Percentiles rank a stretch among this genome's conserved stretches.
These are phyloP conservation scores for Cryptococcus depauperatus DNA, from an alignment of 1,284 basidiomycete genomes.

Conservation along the genomic window DNA sequence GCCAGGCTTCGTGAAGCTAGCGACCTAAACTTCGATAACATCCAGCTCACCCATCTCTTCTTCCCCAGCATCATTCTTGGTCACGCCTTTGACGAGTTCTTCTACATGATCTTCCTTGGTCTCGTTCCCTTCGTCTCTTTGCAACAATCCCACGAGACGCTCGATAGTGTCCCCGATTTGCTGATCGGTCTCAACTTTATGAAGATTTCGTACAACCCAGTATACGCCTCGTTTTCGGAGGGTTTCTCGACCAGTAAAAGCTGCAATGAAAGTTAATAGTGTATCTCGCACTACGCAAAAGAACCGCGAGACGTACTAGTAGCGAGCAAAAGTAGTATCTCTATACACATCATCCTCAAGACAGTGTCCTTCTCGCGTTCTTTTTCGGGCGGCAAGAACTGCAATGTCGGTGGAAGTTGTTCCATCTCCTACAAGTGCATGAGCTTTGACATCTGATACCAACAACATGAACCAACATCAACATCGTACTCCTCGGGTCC, in stretches of 20 bases:
- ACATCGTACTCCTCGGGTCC: conserved; percentile 90
- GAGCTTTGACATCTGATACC: background rate
- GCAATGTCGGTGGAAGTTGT: conserved; percentile 69
- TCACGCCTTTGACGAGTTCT: conserved; percentile 47
- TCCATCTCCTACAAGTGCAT: conserved; percentile 65
- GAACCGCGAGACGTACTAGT: conserved; percentile 54
- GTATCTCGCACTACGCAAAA: background rate
- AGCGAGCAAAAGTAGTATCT: conserved; percentile 79
- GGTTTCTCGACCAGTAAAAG: conserved; percentile 74
- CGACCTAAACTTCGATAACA: conserved; percentile 12
- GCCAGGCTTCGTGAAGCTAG: too few relatives aligned
- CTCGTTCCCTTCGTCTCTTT: conserved; percentile 59
- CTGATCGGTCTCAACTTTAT: conserved; percentile 71
- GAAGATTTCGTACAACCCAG: conserved; percentile 70
- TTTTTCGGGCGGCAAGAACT: conserved; percentile 81
- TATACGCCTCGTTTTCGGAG: conserved; percentile 77
- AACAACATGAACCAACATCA: conserved; percentile 52
- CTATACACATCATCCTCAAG: conserved; percentile 76
- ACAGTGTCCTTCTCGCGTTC: conserved; percentile 70
- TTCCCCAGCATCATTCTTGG: conserved; percentile 33
- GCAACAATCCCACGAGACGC: conserved; percentile 63
- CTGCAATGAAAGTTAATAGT: conserved; percentile 13
- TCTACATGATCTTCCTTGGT: conserved; percentile 49
- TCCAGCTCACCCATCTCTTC: conserved; percentile 11
- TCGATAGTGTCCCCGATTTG: conserved; percentile 64